Base-by-base conservation (phyloP, 805 yeast genomes). In the Metschnikowia reukaufii region DNA sequence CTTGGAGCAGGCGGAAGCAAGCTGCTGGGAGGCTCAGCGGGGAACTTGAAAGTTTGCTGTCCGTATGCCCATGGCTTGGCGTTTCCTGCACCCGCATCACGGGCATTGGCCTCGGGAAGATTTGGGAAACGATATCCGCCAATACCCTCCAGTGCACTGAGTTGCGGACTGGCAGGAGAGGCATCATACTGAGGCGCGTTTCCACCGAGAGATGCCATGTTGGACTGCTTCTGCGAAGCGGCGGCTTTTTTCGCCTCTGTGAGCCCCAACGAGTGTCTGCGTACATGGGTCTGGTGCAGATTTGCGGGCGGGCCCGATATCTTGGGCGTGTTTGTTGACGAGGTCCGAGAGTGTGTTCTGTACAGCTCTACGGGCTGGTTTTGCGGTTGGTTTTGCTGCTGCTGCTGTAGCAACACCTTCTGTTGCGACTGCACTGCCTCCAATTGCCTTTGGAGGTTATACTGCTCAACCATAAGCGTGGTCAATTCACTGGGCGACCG, bases 161-260 rank as follows among this genome's bases (percentile, higher is more conserved):
- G 46, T 29, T 39, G 49, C 4, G 54, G 54, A 19, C 54, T 40
- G 49, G 57, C 44, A 16, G 54, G 70, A 13, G 51, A 30, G 18
- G 48, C 43, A 13, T 47, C 55, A 18, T 48, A 15, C 9, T 17
- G 20, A 13, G 55, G 17, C 4, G 51, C 23, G 12, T 34, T 25
- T 6, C 48, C 55, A 21, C 51, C 50, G 18, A 67, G 62, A 2
- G 74, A 58, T 19, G 64, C 59, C 54, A 68, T 57, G 52, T 72
- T 72, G 31, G 63, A 61, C 49, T 68, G 73, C 64, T 90, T 78
- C 63, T 88, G 94, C 55, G 83, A 84, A 4, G 97, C 97, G n/a
- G 99, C 99, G 6, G 97, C 97, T 56, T 84, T 84, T 59, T 88
- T 90, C 10, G 98, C 98, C 67, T 92, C 99, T 44, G 83, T 83